Evolutionary conservation across 2,329 filamentous ascomycete species (phyloP).

Genomic region (Ampelomyces quisqualis): DNA sequence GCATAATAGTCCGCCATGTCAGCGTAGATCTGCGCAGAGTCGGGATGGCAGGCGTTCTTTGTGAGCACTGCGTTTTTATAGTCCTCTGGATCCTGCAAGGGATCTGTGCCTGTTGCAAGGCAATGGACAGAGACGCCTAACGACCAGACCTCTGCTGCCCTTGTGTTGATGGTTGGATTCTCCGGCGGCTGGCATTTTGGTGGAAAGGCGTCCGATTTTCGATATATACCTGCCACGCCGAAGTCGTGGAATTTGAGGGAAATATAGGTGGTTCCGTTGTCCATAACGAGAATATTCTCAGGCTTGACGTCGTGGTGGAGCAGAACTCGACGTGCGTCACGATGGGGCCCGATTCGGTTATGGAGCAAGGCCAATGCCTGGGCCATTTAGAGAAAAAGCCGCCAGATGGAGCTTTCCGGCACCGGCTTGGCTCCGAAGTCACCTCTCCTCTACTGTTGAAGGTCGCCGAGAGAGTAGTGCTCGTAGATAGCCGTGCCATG

Average conservation of each 20-base stretch:
- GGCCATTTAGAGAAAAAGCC: slow-evolving; percentile 30
- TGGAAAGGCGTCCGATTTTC: slow-evolving; percentile 1
- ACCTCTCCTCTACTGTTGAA: slow-evolving; percentile 20
- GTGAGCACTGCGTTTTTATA: background rate
- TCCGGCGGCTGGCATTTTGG: slow-evolving; percentile 34
- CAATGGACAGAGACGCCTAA: slow-evolving; percentile 36
- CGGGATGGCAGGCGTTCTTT: slow-evolving; percentile 1
- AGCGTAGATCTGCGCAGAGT: slow-evolving; percentile 4
- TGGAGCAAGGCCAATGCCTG: slow-evolving; percentile 34
- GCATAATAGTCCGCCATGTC: slow-evolving; percentile 14
- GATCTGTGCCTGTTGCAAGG: slow-evolving; percentile 24
- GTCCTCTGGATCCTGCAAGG: slow-evolving; percentile 9
- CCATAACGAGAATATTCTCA: slow-evolving; percentile 27
- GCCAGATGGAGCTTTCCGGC: slow-evolving; percentile 32
- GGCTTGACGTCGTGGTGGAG: slow-evolving; percentile 35
- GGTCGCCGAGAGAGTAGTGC: slow-evolving; percentile 24
- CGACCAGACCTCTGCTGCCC: slow-evolving; percentile 35
- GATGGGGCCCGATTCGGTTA: slow-evolving; percentile 11
- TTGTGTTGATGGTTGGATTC: slow-evolving; percentile 27
- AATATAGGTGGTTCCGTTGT: slow-evolving; percentile 26
- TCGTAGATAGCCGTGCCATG: slow-evolving; percentile 22
- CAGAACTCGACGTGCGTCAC: slow-evolving; percentile 3
- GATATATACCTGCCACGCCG: slow-evolving; percentile 12
- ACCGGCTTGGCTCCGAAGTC: slow-evolving; percentile 20
- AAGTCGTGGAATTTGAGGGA: slow-evolving; percentile 35